phyloP scores from a whole-genome alignment of 2,329 filamentous ascomycete genomes.

The Diaporthe sp. region DNA sequence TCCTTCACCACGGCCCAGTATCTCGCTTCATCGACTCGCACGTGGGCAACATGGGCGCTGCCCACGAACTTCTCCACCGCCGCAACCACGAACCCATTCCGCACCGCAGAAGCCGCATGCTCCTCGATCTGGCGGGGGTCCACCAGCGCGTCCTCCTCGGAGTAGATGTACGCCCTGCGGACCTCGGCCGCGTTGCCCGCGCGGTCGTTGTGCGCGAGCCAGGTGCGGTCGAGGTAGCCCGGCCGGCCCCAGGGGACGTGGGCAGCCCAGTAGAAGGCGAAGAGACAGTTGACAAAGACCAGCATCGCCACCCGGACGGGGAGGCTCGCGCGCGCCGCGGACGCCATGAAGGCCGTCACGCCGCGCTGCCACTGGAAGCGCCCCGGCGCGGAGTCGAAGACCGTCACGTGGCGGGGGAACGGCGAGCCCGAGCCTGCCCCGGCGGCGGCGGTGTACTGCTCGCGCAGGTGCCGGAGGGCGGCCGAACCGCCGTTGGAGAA shows the following conservation, averaged over 20 bases:
- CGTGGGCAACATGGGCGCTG: conserved; percentile 65
- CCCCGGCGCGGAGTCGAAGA: conserved; percentile 64
- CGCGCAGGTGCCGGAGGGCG: conserved; percentile 54
- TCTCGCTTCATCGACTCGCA: conserved; percentile 56
- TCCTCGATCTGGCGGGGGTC: conserved; percentile 59
- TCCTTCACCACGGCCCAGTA: conserved; percentile 65
- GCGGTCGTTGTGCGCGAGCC: conserved; percentile 52
- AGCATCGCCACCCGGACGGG: conserved; percentile 45
- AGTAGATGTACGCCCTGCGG: conserved; percentile 65
- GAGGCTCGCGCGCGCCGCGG: conserved; percentile 48
- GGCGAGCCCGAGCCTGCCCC: conserved; percentile 43
- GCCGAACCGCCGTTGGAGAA: conserved; percentile 67
- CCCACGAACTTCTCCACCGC: conserved; percentile 59
- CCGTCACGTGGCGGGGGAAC: conserved; percentile 55
- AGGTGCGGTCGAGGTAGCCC: conserved; percentile 50
- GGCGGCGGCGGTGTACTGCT: conserved; percentile 42
- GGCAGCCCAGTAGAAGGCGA: conserved; percentile 49
- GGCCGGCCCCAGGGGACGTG: conserved; percentile 46
- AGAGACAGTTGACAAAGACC: conserved; percentile 51
- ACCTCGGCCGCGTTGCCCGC: conserved; percentile 52
- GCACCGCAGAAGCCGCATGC: conserved; percentile 58
- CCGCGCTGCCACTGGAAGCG: conserved; percentile 54
- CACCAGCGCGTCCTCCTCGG: conserved; percentile 61
- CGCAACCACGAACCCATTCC: conserved; percentile 54
- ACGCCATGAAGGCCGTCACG: conserved; percentile 55